These are phyloP conservation scores for Schoenoplectus tabernaemontani DNA, from an alignment of 202 grass and related monocot species.

Conservation along the genomic window DNA sequence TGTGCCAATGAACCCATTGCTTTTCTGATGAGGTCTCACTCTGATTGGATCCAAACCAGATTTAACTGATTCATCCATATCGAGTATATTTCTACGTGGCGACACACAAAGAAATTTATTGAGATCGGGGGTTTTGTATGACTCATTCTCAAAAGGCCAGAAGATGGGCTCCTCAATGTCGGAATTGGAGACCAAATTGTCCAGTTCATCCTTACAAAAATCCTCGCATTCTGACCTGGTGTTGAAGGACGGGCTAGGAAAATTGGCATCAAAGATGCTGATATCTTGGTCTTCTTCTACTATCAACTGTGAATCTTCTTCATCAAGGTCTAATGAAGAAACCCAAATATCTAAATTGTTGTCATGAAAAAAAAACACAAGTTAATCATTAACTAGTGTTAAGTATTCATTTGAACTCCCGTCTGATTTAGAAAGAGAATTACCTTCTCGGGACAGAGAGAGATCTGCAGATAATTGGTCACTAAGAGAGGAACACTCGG, in stretches of 20 bases:
- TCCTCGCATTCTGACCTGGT: conserved; percentile 11
- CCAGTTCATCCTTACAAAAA: background rate
- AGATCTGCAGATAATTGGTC: conserved; percentile 25
- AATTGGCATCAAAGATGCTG: conserved; percentile 27
- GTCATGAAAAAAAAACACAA: conserved; percentile 24
- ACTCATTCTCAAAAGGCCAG: conserved; percentile 49
- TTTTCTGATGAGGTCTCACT: conserved; percentile 36
- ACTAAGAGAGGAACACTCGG: conserved; percentile 15
- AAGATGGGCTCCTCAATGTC: conserved; percentile 39
- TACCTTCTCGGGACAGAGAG: conserved; percentile 15
- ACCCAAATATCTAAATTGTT: conserved; percentile 54
- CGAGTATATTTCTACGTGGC: conserved; percentile 26
- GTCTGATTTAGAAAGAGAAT: conserved; percentile 6
- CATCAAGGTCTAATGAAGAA: conserved; percentile 46
- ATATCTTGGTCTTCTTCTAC: conserved; percentile 33
- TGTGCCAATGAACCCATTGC: conserved; percentile 6
- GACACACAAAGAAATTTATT: conserved; percentile 46
- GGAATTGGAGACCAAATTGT: background rate
- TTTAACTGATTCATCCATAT: conserved; percentile 22
- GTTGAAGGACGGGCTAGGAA: conserved; percentile 59
- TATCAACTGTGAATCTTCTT: conserved; percentile 44
- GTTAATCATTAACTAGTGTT: conserved; percentile 17
- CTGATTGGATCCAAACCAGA: conserved; percentile 27
- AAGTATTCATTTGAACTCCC: conserved; percentile 20
- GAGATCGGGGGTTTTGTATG: conserved; percentile 36